Percentiles rank a stretch among this genome's conserved stretches.
Conservation (phyloP, 176 grass and related monocot species). For the Secale cereale region DNA sequence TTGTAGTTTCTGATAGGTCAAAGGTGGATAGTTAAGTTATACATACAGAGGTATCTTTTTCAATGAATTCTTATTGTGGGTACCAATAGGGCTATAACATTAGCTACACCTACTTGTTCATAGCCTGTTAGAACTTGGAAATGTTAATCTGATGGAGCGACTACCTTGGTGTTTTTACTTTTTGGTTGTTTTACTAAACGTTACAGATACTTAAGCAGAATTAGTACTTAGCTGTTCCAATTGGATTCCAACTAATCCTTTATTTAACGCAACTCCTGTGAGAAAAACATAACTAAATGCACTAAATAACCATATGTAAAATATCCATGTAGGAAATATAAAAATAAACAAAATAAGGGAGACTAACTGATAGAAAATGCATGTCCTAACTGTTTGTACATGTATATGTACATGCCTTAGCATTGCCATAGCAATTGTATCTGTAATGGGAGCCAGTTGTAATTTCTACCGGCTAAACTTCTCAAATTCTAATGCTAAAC, state of each 20-base stretch:
- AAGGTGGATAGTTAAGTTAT: background rate
- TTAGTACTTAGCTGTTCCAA: background rate
- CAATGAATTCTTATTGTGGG: background rate
- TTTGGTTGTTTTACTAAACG: background rate
- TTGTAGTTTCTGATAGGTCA: conserved; percentile 17
- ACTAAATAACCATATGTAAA: background rate
- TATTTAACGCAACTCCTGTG: background rate
- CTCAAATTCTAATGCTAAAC: background rate
- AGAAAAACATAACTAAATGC: background rate
- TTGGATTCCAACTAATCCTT: background rate
- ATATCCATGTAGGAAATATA: background rate
- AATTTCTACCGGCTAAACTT: background rate
- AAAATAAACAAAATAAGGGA: background rate
- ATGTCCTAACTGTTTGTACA: background rate
- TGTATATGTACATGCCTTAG: background rate
- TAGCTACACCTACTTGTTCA: background rate
- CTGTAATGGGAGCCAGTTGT: no score
- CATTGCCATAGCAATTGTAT: background rate
- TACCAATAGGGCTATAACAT: background rate
- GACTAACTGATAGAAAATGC: background rate
- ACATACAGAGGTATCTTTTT: background rate
- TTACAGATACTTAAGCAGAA: background rate
- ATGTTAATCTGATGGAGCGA: background rate
- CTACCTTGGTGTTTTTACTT: background rate
- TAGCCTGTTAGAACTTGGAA: background rate